Percentiles rank a stretch among this genome's conserved stretches.
phyloP scores from a whole-genome alignment of 352 stramenopile genomes.

The Pythium guiyangense region DNA sequence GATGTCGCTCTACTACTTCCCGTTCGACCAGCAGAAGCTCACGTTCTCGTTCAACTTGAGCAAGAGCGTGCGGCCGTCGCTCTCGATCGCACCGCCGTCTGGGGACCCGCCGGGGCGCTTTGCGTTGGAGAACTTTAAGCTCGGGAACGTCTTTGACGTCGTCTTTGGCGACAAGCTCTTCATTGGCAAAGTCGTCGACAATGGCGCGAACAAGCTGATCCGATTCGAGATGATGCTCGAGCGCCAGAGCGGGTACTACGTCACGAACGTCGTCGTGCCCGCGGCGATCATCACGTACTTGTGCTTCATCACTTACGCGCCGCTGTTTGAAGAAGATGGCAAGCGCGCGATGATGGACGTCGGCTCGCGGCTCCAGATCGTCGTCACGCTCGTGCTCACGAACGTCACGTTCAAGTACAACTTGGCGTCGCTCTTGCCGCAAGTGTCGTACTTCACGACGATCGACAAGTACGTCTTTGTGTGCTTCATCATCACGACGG shows the following conservation, averaged over 20 bases:
- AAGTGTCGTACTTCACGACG: constrained; percentile 37
- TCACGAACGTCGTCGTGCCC: constrained; percentile 32
- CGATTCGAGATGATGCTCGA: constrained; percentile 35
- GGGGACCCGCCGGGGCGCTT: constrained; percentile 18
- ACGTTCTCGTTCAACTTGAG: constrained; percentile 24
- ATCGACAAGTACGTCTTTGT: constrained; percentile 36
- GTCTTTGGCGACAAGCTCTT: constrained; percentile 30
- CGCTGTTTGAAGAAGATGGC: constrained; percentile 3
- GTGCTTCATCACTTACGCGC: constrained; percentile 29
- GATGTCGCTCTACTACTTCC: constrained; percentile 32
- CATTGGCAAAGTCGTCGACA: constrained; percentile 21
- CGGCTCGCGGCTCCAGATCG: constrained; percentile 25
- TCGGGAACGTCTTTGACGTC: constrained; percentile 28
- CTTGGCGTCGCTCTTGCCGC: constrained; percentile 22
- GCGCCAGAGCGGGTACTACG: constrained; percentile 26
- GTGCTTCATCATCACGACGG: constrained; percentile 26
- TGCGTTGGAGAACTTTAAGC: constrained; percentile 25
- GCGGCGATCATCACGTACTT: constrained; percentile 34
- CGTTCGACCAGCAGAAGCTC: constrained; percentile 38
- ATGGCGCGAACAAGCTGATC: constrained; percentile 16
- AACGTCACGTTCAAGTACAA: constrained; percentile 39
- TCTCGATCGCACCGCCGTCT: constrained; percentile 12
- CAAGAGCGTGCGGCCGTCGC: constrained; percentile 11
- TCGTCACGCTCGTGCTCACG: constrained; percentile 36
- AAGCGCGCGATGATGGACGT: constrained; percentile 15